Base-by-base conservation (phyloP, 306 rosid genomes). In the Malus sieversii region DNA sequence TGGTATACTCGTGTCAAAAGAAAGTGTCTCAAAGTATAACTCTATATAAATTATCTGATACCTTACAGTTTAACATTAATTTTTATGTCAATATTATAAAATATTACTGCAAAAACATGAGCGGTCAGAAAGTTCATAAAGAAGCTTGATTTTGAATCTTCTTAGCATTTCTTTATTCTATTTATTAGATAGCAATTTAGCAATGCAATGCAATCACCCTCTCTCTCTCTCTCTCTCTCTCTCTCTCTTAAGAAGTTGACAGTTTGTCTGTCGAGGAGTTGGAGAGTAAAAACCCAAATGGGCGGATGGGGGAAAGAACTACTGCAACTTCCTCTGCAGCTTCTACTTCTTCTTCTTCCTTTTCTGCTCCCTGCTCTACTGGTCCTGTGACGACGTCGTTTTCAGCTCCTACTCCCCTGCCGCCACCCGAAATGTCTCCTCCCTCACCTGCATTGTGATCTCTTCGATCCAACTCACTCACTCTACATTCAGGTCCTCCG, bases 301-400 rank as follows among this genome's bases (percentile, higher is more conserved):
- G 74, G 75, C 35, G n/a, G 58, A 57, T 72, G 77, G 93, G 93
- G 84, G 90, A 87, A 84, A 74, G 85, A 83, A 84, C 85, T 85
- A 68, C 93, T 83, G 84, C 97, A 82, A 77, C 93, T 92, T 83
- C 96, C 82, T 87, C 91, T 86, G 13, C 84, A 65, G 16, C 88
- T 88, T 38, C 90, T 76, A 48, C 74, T 55, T 33, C 80, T 42
- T 52, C 71, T 77, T 29, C 80, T 32, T 27, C 73, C 75, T n/a
- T 78, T 42, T 45, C 65, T 58, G 38, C 77, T 77, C 27, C 44
- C 66, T 59, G 62, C n/a, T 74, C 60, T 27, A 12, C 30, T 74
- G 63, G 46, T 76, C 66, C 75, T 68, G 57, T 85, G 85, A 68
- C 87, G 86, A 64, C 85, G 88, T 90, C 93, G 87, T 87, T 79